Evolutionary conservation across 306 rosid species (phyloP).

Genomic region (Sphenostylis stenocarpa): DNA sequence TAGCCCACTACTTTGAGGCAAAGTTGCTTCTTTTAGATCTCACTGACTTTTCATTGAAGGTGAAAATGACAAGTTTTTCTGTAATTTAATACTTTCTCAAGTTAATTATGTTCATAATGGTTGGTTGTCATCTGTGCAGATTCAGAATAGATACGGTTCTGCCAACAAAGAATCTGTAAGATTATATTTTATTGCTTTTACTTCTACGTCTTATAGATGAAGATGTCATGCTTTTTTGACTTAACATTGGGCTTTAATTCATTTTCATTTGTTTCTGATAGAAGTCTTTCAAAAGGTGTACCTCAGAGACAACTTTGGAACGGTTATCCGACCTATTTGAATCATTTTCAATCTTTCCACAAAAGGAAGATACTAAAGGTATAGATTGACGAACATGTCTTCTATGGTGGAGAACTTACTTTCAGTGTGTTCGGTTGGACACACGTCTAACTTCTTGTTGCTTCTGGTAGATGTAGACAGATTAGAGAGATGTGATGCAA

Average conservation of each 20-base stretch:
- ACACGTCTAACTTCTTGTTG: not conserved
- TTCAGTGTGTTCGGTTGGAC: not conserved
- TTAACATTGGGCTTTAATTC: not conserved
- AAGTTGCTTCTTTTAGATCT: slow-evolving; percentile 82
- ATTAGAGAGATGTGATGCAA: not conserved
- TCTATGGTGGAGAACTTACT: slow-evolving; percentile 5
- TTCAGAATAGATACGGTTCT: slow-evolving; percentile 72
- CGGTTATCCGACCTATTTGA: slow-evolving; percentile 74
- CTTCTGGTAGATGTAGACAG: not conserved
- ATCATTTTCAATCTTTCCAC: slow-evolving; percentile 69
- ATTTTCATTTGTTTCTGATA: slow-evolving; percentile 23
- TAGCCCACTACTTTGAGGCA: slow-evolving; percentile 87
- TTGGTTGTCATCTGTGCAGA: slow-evolving; percentile 47
- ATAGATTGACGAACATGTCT: not conserved
- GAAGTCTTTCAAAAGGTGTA: slow-evolving; percentile 74
- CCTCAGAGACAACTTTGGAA: slow-evolving; percentile 72
- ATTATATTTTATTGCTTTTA: not conserved
- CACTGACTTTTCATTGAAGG: slow-evolving; percentile 81
- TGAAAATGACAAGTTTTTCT: slow-evolving; percentile 12
- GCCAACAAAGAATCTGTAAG: slow-evolving; percentile 63
- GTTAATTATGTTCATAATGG: slow-evolving; percentile 1
- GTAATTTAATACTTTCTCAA: not conserved
- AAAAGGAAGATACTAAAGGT: slow-evolving; percentile 66
- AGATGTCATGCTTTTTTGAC: not conserved
- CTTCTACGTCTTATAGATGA: not conserved